Evolutionary conservation across 495 filamentous ascomycete species (phyloP), one percentile per base, ranked within the genome.

Genomic region (Xylaria bambusicola): DNA sequence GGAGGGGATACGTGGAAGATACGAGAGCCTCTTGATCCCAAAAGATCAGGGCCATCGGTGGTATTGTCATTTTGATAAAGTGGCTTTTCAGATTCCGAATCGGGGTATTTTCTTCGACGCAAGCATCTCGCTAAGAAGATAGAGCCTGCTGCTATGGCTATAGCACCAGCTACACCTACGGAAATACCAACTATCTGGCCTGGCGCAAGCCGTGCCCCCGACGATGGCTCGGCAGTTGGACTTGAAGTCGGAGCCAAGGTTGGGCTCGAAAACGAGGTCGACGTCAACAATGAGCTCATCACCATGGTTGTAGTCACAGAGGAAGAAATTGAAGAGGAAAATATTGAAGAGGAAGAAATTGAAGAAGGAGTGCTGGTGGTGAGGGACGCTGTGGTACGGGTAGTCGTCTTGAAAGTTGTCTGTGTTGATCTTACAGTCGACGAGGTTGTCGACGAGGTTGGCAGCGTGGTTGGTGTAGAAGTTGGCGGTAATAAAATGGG

Each of bases 131-230:
- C 73, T 17, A 82, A 41, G 13, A 80, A 58, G n/a, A 82, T 71
- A 33, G 73, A 62, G 31, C 68, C 61, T 1, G 80, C 61, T 1
- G 72, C 71, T 12, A 80, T 63, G 13, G 68, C 60, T 20, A 76
- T 65, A 9, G 75, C 67, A 24, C 74, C 77, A 15, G 69, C 66
- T 17, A 71, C 70, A 7, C 79, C 82, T 4, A 81, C 69, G 5
- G 72, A 55, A 40, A 84, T 81, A 0, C 80, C 82, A 0, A 71
- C 70, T 49, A 82, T 71, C 41, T 83, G 80, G 0, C 56, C 66
- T 29, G 68, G 66, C 26, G 48, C 71, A 21, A 79, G 72, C 38
- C 60, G 36, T 29, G 61, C 50, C 26, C 49, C 36, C 9, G 63
- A 54, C 3, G 42, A 49, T 4, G 61, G 29, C 26, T 59, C 23